These are phyloP conservation scores for Albizia julibrissin DNA, from an alignment of 306 rosid species.

Conservation along the genomic window DNA sequence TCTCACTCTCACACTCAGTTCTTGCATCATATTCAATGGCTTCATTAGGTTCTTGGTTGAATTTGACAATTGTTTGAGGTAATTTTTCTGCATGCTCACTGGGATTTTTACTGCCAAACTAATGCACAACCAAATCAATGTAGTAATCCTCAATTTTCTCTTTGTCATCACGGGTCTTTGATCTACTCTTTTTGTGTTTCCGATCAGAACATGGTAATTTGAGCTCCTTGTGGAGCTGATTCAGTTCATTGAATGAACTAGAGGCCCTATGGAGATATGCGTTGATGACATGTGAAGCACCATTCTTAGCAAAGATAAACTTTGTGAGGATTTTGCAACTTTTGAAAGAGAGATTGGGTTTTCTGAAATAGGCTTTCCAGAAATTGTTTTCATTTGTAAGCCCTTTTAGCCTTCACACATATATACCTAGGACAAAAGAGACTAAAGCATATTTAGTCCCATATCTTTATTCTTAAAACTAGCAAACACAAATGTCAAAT, in stretches of 20 bases:
- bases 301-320: slow-evolving; percentile 30
- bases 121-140: background rate
- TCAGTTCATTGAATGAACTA: slow-evolving; percentile 7
- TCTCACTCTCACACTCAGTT: background rate
- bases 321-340: slow-evolving; percentile 23
- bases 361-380: background rate
- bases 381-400: slow-evolving; percentile 24
- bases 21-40: background rate
- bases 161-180: background rate
- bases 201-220: background rate
- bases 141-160: background rate
- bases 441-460: background rate
- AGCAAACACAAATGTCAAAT: background rate
- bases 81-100: background rate
- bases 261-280: slow-evolving; percentile 20
- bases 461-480: background rate
- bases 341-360: slow-evolving; percentile 28
- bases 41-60: background rate
- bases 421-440: background rate
- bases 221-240: slow-evolving; percentile 27
- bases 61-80: background rate
- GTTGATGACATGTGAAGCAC: slow-evolving; percentile 28
- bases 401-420: background rate
- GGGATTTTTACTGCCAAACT: background rate
- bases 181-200: slow-evolving; percentile 16